Conservation (phyloP, 805 yeast genomes). For the Starmerella sirachaensis region DNA sequence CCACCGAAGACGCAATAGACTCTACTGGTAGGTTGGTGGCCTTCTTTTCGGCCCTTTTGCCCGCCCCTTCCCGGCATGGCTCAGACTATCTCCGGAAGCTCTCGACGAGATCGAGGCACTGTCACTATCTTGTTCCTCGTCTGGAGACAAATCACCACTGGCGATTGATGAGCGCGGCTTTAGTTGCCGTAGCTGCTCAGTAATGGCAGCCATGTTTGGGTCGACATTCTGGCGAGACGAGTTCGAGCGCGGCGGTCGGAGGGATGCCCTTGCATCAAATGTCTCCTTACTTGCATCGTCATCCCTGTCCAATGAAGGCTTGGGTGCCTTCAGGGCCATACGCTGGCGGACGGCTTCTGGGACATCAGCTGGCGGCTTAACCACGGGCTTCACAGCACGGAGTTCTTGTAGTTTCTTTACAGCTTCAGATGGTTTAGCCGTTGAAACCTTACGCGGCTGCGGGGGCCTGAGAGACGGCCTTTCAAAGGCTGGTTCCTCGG, state of each 20-base stretch:
- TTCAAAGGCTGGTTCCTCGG: not conserved
- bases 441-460: constrained; percentile 11
- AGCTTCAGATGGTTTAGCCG: constrained; percentile 17
- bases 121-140: constrained; percentile 7
- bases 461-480: constrained; percentile 14
- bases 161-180: constrained; percentile 14
- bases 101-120: constrained; percentile 3
- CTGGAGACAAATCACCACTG: constrained; percentile 5
- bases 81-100: constrained; percentile 13
- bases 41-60: constrained; percentile 20
- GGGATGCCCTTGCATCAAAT: not conserved
- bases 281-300: constrained; percentile 6
- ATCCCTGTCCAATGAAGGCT: constrained; percentile 1
- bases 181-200: constrained; percentile 16
- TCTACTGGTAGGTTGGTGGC: constrained; percentile 13
- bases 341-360: constrained; percentile 17
- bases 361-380: constrained; percentile 10
- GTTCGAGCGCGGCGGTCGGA: constrained; percentile 7
- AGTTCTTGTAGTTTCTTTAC: constrained; percentile 15
- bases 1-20: not conserved
- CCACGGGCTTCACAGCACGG: constrained; percentile 17
- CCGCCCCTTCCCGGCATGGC: constrained; percentile 17
- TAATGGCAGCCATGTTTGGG: constrained; percentile 13
- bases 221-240: constrained; percentile 10
- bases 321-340: constrained; percentile 15